Base-by-base conservation (phyloP, 2,329 filamentous ascomycete genomes). In the Penicillium fuscoglaucum region DNA sequence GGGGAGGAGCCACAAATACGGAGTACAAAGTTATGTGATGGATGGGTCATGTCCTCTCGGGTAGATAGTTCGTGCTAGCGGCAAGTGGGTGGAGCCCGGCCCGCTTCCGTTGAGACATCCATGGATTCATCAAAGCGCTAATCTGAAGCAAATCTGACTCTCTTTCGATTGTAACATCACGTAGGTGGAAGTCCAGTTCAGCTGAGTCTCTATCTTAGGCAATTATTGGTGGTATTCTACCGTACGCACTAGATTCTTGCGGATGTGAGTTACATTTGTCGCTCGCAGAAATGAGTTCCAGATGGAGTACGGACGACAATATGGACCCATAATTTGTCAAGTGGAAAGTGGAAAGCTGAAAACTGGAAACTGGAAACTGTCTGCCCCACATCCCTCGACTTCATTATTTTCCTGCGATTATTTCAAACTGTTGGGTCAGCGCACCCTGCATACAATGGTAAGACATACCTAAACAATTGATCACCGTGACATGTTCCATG, bases 51-150 rank as follows among this genome's bases (percentile, higher is more conserved):
- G 19, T 17, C 12, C 13, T 1, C 46, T 3, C 46, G 44, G 44
- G 17, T 29, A 37, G 40, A 48, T 48, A 55, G 44, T 50, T 55
- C 45, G 33, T 50, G 44, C 21, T 55, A 55, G 52, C 44, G 26
- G 19, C 5, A 33, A 17, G 21, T 17, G 4, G 10, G 35, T 55
- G 52, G 52, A 50, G 15, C 35, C 35, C 52, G 52, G 52, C 45
- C 52, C 52, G 52, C 15, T 40, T 49, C 52, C 52, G 52, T 28
- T 55, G 28, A 40, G 50, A 35, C 29, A 31, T 12, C 28, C 50
- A 31, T 52, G 19, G 50, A 35, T 31, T 21, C 4, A 19, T 12
- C 3, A n/a, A 45, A 12, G 26, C 6, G 13, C 21, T 26, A 52
- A 46, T 52, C 6, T 52, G 19, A 6, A 29, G 19, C 19, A 6